phyloP scores from a whole-genome alignment of 2,329 filamentous ascomycete genomes.

The Penicillium sumatraense region DNA sequence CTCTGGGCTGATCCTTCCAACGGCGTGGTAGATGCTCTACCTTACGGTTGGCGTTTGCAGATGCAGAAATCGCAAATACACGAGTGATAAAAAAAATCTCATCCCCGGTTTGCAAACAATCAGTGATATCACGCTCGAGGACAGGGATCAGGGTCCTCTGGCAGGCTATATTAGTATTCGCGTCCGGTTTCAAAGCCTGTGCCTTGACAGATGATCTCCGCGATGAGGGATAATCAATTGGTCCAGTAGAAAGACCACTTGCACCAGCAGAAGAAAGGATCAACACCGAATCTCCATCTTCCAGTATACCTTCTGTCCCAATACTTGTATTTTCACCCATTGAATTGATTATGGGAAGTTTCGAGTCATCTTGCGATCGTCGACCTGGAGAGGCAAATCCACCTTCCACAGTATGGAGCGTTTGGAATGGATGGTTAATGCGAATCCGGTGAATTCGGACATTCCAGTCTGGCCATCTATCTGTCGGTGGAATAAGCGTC shows the following conservation, averaged over 20 bases:
- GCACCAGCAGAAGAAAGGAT: conserved; percentile 7
- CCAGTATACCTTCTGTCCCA: conserved; percentile 3
- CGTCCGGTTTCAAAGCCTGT: conserved; percentile 8
- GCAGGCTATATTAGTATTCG: conserved; percentile 11
- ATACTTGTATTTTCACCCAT: background rate
- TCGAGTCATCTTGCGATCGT: conserved; percentile 2
- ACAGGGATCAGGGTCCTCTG: conserved; percentile 9
- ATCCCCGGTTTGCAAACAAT: background rate
- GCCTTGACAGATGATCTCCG: background rate
- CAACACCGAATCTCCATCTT: background rate
- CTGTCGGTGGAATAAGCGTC: conserved; percentile 14
- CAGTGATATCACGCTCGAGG: background rate
- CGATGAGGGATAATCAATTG: no score
- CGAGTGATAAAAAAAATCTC: conserved; percentile 5
- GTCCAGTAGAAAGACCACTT: background rate
- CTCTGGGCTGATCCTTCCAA: conserved; percentile 2
- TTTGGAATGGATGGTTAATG: background rate
- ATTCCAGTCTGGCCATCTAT: conserved; percentile 24
- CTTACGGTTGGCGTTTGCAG: conserved; percentile 1
- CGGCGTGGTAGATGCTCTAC: background rate
- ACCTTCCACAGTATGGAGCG: conserved; percentile 12
- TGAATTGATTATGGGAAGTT: background rate
- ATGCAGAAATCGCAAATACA: conserved; percentile 9
- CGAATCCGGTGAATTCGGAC: conserved; percentile 20
- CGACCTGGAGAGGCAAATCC: conserved; percentile 10